A percentile compares a stretch with the other conserved stretches of the same genome.
Evolutionary conservation across 1,139 yeast species (phyloP).

Genomic region (Yamadazyma atlantica): DNA sequence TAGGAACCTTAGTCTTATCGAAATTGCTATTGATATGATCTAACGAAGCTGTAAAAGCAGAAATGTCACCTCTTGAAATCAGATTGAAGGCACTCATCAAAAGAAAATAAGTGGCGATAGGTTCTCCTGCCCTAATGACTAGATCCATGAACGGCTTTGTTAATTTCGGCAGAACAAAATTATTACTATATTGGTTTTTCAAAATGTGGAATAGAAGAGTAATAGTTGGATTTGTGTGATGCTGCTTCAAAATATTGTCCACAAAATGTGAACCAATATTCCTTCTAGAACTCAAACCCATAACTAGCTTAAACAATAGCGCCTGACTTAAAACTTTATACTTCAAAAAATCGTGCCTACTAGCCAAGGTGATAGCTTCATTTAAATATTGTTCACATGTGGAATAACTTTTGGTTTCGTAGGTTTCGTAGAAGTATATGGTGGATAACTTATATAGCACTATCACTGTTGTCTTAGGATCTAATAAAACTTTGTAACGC

Average conservation of each 20-base stretch:
- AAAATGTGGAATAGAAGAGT: conserved; percentile 4
- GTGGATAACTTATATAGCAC: conserved; percentile 35
- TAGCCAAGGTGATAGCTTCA: conserved; percentile 36
- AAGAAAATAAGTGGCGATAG: not conserved
- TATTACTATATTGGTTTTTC: conserved; percentile 13
- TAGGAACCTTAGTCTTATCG: conserved; percentile 23
- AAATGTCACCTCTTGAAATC: conserved; percentile 19
- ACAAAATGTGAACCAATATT: not conserved
- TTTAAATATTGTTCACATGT: conserved; percentile 42
- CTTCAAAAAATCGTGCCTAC: conserved; percentile 15
- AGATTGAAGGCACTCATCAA: conserved; percentile 32
- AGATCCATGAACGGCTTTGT: conserved; percentile 6
- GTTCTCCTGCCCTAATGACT: not conserved
- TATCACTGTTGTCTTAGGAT: conserved; percentile 30
- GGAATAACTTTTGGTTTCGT: conserved; percentile 40
- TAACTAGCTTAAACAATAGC: conserved; percentile 3
- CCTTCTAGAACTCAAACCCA: too few relatives aligned
- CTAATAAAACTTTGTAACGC: conserved; percentile 25
- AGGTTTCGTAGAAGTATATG: conserved; percentile 41
- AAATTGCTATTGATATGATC: not conserved
- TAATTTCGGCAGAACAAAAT: conserved; percentile 20
- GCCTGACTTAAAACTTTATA: conserved; percentile 4
- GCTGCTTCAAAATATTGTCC: not conserved
- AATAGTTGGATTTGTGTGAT: conserved; percentile 1
- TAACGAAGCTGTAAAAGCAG: not conserved